These are phyloP conservation scores for Cadophora sp. DNA, from an alignment of 2,329 filamentous ascomycete genomes.

Conservation along the genomic window DNA sequence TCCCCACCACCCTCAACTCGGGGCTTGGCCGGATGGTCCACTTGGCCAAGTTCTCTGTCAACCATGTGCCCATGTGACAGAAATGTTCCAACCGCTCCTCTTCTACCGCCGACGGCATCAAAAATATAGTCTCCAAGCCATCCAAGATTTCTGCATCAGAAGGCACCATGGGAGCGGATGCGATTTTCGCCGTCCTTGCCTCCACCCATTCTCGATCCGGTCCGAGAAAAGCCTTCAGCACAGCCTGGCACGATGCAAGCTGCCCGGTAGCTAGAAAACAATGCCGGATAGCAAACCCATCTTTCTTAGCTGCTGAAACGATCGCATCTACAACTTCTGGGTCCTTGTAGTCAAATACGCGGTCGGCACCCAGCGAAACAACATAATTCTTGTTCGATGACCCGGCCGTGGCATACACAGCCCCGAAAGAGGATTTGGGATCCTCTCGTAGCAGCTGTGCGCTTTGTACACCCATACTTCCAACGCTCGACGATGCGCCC, in stretches of 20 bases:
- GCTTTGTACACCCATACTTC: conserved; percentile 48
- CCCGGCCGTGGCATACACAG: conserved; percentile 48
- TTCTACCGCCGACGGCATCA: neutral
- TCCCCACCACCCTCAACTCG: neutral
- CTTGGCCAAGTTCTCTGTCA: neutral
- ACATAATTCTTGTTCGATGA: conserved; percentile 35
- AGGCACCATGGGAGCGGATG: neutral
- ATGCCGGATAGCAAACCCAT: neutral
- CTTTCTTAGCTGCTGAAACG: neutral
- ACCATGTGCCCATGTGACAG: neutral
- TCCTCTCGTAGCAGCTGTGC: conserved; percentile 41
- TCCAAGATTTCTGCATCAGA: neutral
- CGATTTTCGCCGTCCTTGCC: neutral
- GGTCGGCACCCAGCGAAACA: conserved; percentile 30
- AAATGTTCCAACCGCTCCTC: neutral
- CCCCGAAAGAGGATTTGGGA: conserved; percentile 46
- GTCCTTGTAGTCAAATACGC: conserved; percentile 35
- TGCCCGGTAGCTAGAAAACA: neutral
- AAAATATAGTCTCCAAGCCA: neutral
- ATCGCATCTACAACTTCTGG: conserved; percentile 7
- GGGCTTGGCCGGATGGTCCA: neutral
- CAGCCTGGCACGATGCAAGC: neutral
- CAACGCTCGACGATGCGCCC: conserved; percentile 34
- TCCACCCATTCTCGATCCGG: too few species aligned
- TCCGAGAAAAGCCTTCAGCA: neutral